Evolutionary conservation across 345 rosid genomes (phyloP), one percentile per base, ranked within the genome.

Genomic region (Noccaea caerulescens): DNA sequence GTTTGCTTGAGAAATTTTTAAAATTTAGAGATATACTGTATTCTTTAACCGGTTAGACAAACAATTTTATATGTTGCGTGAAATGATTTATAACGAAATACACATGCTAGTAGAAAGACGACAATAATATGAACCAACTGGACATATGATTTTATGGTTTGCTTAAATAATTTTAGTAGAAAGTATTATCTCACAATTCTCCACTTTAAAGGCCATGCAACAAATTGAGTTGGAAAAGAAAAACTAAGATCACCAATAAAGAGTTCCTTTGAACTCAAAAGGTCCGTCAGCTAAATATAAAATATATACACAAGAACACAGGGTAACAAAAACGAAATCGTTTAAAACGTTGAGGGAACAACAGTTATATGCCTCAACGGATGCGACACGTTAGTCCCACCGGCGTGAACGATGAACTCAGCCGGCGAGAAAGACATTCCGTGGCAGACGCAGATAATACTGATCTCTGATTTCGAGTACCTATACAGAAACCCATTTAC

Each of bases 341-440:
- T 10, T 49, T 38, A 84, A 37, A 77, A 58, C 3, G 77, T 59
- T 0, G 87, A 81, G 4, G 86, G 84, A 58, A 85, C 71, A 23
- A 84, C 85, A 0, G 82, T 82, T 34, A 90, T 87, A 60, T 82
- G 89, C 51, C 69, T 82, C 41, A 86, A 58, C 36, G 93, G 91
- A 49, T 90, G 63, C 0, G 85, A 49, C 2, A 86, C 84, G 33
- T 83, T 42, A 0, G 64, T 76, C 14, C 93, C 87, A 12, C 96
- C 96, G 8, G 97, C 92, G 68, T 88, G 94, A 64, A 68, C 59
- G 70, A 90, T 87, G 23, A 90, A 90, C 87, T 85, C 88, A 8
- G 84, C 87, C 0, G 94, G 94, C 0, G 92, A 79, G 57, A 88
- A 86, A 12, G 86, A 82, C 41, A 58, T 80, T 32, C 97, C 92